Base-by-base conservation (phyloP, 805 yeast genomes). In the Crinitomyces ghanaensis region DNA sequence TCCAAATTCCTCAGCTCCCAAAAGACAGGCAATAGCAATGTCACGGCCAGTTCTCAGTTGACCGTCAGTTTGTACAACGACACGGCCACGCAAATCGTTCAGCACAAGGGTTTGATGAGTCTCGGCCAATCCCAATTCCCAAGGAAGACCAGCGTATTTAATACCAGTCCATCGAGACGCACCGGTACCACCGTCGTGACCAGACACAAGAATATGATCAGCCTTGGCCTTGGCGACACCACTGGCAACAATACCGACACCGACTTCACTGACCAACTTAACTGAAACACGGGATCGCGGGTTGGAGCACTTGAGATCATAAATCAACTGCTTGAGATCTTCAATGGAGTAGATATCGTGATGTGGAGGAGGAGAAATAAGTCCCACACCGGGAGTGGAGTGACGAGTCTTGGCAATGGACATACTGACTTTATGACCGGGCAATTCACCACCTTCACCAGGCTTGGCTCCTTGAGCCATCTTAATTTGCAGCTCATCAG, bases 391-490 rank as follows among this genome's bases (percentile, higher is more conserved):
- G 20, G 93, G 83, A 20, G 97, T 88, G 1, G 96, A 85, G 60
- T 86, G 95, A 62, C 98, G 75, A 6, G 96, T 86, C 60, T 80
- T 83, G 30, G 94, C 98, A 63, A 88, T 88, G 31, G 72, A 72
- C 38, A 68, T 73, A 18, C 88, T 72, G 31, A 88, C 98, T 62
- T 88, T 88, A 63, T 81, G 80, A 39, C 94, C 95, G 23, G 95
- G 95, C 46, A 85, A 68, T 61, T 91, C 97, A 69, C 98, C 98
- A 69, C 98, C 98, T 67, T 91, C 97, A 65, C 97, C 98, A 7
- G 97, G 97, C 63, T 88, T 88, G 35, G 98, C 98, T 63, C 98
- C 97, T 63, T 88, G 98, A 6, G 97, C 97, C 86, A 88, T 85
- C 65, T 88, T 88, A 59, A 88, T 91, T 62, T 88, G 98, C 43